phyloP scores from a whole-genome alignment of 805 yeast species.

The Myxozyma lipomycoides region DNA sequence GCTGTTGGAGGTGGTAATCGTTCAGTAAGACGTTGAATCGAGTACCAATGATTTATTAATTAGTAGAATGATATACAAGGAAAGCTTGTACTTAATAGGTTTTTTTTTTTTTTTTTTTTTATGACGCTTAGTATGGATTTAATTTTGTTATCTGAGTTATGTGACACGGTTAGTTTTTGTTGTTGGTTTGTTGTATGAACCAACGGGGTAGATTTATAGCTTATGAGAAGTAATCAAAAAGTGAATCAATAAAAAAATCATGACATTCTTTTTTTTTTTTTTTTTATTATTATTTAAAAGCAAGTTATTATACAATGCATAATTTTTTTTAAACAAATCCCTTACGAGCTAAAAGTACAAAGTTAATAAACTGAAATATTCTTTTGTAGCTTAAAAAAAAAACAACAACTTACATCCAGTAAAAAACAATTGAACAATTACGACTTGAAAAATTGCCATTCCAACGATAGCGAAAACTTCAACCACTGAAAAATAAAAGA shows the following conservation, averaged over 20 bases:
- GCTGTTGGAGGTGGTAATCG: conserved; percentile 16
- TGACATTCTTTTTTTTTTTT: too few relatives aligned
- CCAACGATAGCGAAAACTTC: conserved; percentile 72
- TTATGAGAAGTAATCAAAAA: too few relatives aligned
- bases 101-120: too few relatives aligned
- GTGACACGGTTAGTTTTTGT: too few relatives aligned
- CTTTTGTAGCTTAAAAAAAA: background rate
- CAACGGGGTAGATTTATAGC: too few relatives aligned
- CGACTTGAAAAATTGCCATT: conserved; percentile 71
- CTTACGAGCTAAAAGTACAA: conserved; percentile 23
- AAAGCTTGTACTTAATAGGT: background rate
- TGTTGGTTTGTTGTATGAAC: too few relatives aligned
- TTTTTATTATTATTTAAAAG: background rate
- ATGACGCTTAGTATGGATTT: too few relatives aligned
- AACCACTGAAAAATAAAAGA: conserved; percentile 68
- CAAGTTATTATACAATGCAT: background rate
- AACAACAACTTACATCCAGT: conserved; percentile 37
- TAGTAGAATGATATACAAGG: background rate
- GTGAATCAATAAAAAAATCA: too few relatives aligned
- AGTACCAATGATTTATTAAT: background rate
- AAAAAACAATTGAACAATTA: conserved; percentile 80
- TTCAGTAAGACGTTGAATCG: conserved; percentile 4
- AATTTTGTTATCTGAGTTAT: too few relatives aligned
- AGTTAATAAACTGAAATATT: background rate
- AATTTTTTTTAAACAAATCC: conserved; percentile 23